These are phyloP conservation scores for Exserohilum turcica DNA, from an alignment of 2,329 filamentous ascomycete species.

Conservation along the genomic window DNA sequence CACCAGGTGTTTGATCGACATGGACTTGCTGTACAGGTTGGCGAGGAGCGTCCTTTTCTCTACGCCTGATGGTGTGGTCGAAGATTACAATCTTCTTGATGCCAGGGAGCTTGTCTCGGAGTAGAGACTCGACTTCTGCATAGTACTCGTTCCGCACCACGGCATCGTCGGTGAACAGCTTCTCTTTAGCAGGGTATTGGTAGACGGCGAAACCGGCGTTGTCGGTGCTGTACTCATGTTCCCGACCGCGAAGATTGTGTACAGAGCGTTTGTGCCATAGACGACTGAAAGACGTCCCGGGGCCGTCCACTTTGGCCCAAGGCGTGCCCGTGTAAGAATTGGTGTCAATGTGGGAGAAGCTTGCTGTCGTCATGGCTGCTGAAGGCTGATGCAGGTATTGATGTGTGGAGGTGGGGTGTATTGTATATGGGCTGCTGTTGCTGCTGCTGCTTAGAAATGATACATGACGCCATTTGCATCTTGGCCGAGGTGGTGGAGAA, in stretches of 20 bases:
- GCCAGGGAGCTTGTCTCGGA: conserved; percentile 60
- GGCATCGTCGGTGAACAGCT: conserved; percentile 60
- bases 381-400: not conserved
- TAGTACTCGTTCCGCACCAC: conserved; percentile 65
- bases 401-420: conserved; percentile 3
- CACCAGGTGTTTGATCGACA: conserved; percentile 71
- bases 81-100: conserved; percentile 70
- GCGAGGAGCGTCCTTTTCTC: conserved; percentile 60
- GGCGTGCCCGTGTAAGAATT: conserved; percentile 59
- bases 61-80: conserved; percentile 71
- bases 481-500: conserved; percentile 17
- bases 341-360: conserved; percentile 67
- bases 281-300: conserved; percentile 60
- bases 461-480: conserved; percentile 26
- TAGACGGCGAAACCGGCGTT: conserved; percentile 64
- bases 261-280: conserved; percentile 56
- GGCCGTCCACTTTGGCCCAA: conserved; percentile 69
- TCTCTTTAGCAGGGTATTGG: conserved; percentile 59
- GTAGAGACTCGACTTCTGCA: conserved; percentile 62
- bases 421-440: conserved; percentile 20
- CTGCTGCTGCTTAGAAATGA: conserved; percentile 33
- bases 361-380: conserved; percentile 61
- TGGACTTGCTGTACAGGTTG: conserved; percentile 73
- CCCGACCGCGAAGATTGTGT: conserved; percentile 59
- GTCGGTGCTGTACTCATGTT: conserved; percentile 60